Conservation (phyloP, 2,329 filamentous ascomycete genomes). For the Gremmenia infestans region DNA sequence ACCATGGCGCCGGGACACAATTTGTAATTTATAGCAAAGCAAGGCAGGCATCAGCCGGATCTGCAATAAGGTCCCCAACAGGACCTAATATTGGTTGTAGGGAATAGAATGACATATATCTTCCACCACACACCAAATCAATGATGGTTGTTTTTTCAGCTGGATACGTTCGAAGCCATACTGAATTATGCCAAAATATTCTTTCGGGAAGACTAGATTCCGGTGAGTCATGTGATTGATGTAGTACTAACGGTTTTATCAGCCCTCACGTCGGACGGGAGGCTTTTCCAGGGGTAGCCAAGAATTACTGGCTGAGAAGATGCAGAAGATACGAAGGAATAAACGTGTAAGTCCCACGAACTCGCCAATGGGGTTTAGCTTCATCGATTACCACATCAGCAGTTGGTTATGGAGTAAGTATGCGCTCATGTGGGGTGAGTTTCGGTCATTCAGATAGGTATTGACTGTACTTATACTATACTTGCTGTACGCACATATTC, state of each 20-base stretch:
- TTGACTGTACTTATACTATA: not conserved
- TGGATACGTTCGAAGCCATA: not conserved
- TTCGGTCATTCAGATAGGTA: no score
- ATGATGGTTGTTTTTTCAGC: not conserved
- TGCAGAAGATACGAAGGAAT: not conserved
- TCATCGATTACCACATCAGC: not conserved
- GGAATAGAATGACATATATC: not conserved
- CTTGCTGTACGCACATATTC: not conserved
- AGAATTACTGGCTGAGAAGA: not conserved
- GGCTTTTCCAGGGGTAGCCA: not conserved
- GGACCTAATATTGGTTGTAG: not conserved
- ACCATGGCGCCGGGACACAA: not conserved
- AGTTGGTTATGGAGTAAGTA: no score
- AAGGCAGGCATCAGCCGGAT: not conserved
- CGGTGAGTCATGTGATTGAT: not conserved
- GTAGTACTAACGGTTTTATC: not conserved
- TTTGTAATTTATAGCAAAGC: slow-evolving; percentile 8
- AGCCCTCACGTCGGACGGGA: not conserved
- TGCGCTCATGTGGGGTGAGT: no score
- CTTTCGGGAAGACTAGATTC: no score
- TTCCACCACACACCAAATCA: not conserved
- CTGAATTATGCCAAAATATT: not conserved
- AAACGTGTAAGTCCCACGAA: not conserved
- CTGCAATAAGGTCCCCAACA: not conserved
- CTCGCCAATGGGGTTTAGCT: not conserved